A percentile compares a stretch with the other conserved stretches of the same genome.
Conservation (phyloP, 2,329 filamentous ascomycete genomes). For the Aspergillus sp. region DNA sequence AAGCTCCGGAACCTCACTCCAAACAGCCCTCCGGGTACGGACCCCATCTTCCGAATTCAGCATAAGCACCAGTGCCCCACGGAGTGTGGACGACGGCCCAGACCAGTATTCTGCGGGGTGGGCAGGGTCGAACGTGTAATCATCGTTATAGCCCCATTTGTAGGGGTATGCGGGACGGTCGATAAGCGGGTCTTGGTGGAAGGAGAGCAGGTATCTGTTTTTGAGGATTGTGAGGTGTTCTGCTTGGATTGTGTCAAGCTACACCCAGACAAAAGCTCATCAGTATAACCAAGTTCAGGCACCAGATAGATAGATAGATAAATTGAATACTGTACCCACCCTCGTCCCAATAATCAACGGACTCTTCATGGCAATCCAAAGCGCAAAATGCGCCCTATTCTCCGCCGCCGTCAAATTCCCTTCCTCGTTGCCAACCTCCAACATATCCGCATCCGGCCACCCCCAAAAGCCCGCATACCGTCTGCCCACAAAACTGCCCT, state of each 20-base stretch:
- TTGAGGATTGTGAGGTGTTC: constrained; percentile 43
- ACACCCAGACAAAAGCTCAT: background rate
- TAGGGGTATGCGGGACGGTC: constrained; percentile 47
- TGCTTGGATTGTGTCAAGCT: constrained; percentile 38
- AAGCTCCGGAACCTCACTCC: constrained; percentile 33
- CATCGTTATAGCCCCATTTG: constrained; percentile 36
- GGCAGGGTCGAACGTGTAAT: constrained; percentile 33
- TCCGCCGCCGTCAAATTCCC: constrained; percentile 47
- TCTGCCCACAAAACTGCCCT: constrained; percentile 47
- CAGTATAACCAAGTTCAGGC: too few relatives aligned
- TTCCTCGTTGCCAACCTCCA: constrained; percentile 52
- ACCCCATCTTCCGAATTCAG: constrained; percentile 28
- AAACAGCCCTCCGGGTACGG: constrained; percentile 26
- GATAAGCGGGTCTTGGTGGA: constrained; percentile 49
- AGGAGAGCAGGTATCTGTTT: constrained; percentile 40
- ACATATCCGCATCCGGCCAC: constrained; percentile 53
- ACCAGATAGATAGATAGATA: too few relatives aligned
- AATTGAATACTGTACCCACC: too few relatives aligned
- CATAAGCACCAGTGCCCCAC: constrained; percentile 33
- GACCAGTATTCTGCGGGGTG: constrained; percentile 40
- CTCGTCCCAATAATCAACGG: constrained; percentile 51
- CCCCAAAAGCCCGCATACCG: constrained; percentile 51
- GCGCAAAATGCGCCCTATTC: constrained; percentile 51
- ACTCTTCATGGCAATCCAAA: constrained; percentile 54
- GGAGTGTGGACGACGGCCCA: constrained; percentile 27